Evolutionary conservation across 352 stramenopile genomes (phyloP).

Genomic region (Blastocystis sp.): DNA sequence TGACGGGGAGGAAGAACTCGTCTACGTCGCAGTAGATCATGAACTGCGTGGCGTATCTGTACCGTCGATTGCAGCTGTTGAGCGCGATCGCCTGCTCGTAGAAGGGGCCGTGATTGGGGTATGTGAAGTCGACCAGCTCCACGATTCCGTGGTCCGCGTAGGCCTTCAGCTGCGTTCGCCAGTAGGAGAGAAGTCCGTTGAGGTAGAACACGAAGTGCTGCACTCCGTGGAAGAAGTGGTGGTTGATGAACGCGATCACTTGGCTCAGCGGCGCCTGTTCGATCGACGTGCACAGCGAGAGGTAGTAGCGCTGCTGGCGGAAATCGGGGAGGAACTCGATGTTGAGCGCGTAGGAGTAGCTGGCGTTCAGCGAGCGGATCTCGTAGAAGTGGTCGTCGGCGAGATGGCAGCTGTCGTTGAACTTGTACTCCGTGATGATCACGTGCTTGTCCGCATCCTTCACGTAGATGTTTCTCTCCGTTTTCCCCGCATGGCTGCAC

Average conservation of each 20-base stretch:
- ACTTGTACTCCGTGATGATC: not conserved
- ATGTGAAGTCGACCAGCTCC: constrained; percentile 22
- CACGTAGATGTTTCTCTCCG: not conserved
- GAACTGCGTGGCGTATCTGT: constrained; percentile 6
- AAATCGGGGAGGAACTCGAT: not conserved
- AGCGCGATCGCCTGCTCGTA: not conserved
- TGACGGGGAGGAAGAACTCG: not conserved
- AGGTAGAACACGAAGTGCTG: constrained; percentile 50
- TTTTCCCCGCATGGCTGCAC: not conserved
- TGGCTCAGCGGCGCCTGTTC: not conserved
- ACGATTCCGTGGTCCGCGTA: not conserved
- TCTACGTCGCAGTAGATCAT: constrained; percentile 38
- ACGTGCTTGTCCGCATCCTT: constrained; percentile 6
- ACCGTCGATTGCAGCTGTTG: constrained; percentile 29
- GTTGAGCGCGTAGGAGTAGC: not conserved
- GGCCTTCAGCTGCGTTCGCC: not conserved
- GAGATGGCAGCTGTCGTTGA: not conserved
- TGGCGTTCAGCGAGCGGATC: not conserved
- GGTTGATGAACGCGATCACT: not conserved
- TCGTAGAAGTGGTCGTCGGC: not conserved
- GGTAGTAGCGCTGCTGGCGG: not conserved
- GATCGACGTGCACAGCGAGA: not conserved
- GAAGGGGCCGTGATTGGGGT: not conserved
- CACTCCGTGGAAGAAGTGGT: constrained; percentile 41
- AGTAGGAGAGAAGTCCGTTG: not conserved